These are phyloP conservation scores for Amyloporia xantha DNA, from an alignment of 768 basidiomycete species.

Conservation along the genomic window DNA sequence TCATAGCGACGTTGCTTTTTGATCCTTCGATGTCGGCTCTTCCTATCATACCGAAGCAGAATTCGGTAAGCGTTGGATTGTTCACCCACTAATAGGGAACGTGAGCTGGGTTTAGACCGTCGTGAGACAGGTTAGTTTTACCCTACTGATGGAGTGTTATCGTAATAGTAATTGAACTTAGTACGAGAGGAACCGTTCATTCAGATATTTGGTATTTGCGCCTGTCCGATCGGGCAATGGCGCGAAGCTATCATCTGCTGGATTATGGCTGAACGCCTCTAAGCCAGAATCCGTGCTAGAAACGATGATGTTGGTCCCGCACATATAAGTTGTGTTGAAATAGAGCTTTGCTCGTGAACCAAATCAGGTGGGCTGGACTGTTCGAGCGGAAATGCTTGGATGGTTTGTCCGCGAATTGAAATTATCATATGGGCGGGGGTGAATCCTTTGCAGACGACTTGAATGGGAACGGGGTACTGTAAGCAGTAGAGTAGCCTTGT, in stretches of 20 bases:
- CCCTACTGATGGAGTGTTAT: conserved; percentile 36
- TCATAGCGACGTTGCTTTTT: conserved; percentile 81
- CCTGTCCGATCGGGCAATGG: conserved; percentile 61
- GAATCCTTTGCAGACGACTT: too few relatives aligned
- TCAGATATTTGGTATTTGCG: conserved; percentile 50
- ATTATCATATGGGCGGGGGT: too few relatives aligned
- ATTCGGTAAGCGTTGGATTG: conserved; percentile 77
- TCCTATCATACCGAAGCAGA: conserved; percentile 78
- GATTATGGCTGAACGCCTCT: conserved; percentile 71
- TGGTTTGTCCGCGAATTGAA: too few relatives aligned
- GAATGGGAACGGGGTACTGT: too few relatives aligned
- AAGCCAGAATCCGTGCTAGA: too few relatives aligned
- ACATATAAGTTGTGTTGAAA: too few relatives aligned
- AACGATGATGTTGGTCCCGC: too few relatives aligned
- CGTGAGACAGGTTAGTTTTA: conserved; percentile 60
- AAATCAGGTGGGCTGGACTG: too few relatives aligned
- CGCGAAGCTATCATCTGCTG: too few relatives aligned
- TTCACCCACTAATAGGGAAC: conserved; percentile 78
- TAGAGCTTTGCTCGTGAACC: too few relatives aligned
- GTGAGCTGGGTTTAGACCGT: conserved; percentile 80
- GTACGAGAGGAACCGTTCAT: conserved; percentile 52
- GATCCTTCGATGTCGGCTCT: conserved; percentile 79
- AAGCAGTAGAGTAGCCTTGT: conserved; percentile 78
- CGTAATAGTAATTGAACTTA: too few relatives aligned
- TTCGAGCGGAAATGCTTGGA: too few relatives aligned